Evolutionary conservation across 73 alveolate species (phyloP).

Genomic region (Paramecium pentaurelia): DNA sequence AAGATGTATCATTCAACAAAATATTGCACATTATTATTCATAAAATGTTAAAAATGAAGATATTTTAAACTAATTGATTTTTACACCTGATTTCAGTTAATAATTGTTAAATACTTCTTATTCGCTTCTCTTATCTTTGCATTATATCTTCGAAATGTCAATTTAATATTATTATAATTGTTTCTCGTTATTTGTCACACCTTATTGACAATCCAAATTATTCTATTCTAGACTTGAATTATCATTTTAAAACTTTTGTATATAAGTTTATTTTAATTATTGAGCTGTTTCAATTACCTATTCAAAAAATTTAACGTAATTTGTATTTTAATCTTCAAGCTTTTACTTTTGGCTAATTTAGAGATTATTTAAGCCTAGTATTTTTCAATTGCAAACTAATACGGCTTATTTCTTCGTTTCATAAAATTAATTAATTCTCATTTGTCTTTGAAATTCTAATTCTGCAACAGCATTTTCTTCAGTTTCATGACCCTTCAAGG

Average conservation of each 20-base stretch:
- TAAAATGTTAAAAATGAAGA: neutral
- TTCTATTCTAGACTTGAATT: neutral
- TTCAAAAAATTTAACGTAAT: neutral
- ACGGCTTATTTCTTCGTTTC: neutral
- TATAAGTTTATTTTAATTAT: neutral
- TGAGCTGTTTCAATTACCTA: neutral
- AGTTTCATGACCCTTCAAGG: neutral
- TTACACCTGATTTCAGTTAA: neutral
- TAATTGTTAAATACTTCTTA: neutral
- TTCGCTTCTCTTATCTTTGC: conserved; percentile 8
- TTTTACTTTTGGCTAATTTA: neutral
- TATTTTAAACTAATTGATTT: neutral
- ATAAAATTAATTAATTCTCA: neutral
- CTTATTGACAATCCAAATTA: neutral
- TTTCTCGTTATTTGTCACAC: neutral
- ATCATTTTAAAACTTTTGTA: neutral
- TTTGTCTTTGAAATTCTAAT: neutral
- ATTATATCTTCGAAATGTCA: conserved; percentile 41
- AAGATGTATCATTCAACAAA: neutral
- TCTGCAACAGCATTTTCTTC: neutral
- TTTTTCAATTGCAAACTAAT: neutral
- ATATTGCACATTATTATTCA: conserved; percentile 41
- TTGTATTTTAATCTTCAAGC: neutral
- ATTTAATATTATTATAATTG: neutral
- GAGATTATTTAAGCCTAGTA: neutral